phyloP scores from a whole-genome alignment of 2,329 filamentous ascomycete genomes.

The Ilyonectria sp. region DNA sequence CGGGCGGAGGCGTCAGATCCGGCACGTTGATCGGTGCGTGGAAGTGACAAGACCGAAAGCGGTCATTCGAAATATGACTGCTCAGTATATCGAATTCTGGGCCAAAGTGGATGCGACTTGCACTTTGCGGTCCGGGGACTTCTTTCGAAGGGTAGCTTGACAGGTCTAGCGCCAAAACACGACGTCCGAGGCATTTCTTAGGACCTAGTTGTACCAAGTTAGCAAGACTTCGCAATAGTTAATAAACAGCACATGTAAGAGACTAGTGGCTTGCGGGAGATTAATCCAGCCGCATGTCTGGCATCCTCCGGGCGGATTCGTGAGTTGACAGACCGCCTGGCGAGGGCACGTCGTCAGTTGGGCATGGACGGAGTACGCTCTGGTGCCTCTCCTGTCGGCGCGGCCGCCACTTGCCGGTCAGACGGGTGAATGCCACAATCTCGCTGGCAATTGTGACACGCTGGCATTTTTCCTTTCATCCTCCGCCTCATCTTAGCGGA shows the following conservation, averaged over 20 bases:
- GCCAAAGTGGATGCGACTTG: too few species aligned
- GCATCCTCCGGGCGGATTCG: neutral
- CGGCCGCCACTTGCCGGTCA: neutral
- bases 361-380: neutral
- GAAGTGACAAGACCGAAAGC: neutral
- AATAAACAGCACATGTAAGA: neutral
- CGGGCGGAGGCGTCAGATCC: constrained; percentile 8
- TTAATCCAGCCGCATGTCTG: neutral
- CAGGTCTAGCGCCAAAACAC: neutral
- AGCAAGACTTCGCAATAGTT: neutral
- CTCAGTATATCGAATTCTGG: neutral
- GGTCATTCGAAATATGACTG: neutral
- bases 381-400: neutral
- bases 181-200: neutral
- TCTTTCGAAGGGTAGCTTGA: neutral
- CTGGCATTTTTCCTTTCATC: neutral
- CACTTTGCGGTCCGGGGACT: neutral
- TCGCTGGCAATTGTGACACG: neutral
- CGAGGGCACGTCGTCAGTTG: neutral
- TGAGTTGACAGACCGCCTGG: neutral
- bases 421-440: neutral
- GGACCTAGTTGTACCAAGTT: neutral
- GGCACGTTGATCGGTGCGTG: constrained; percentile 6
- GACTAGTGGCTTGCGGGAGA: neutral
- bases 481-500: neutral